Evolutionary conservation across 225 moss, liverwort and hornwort species (phyloP).

Genomic region (Anthoceros angustus): DNA sequence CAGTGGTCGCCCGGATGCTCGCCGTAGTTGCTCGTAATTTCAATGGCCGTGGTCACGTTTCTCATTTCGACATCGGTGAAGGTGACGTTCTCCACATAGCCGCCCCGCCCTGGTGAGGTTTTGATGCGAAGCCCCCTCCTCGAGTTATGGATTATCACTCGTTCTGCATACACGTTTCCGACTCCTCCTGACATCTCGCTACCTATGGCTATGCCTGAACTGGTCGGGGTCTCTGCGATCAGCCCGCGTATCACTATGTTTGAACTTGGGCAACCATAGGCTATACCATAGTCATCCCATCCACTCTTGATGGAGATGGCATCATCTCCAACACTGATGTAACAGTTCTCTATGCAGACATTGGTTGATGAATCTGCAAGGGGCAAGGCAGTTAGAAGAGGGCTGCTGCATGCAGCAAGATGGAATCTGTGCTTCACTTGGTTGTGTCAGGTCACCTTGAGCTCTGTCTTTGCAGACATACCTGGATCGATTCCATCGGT

Average conservation of each 20-base stretch:
- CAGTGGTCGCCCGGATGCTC: constrained; percentile 58
- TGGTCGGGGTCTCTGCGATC: constrained; percentile 39
- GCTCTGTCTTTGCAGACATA: too few species aligned
- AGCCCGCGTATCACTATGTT: constrained; percentile 58
- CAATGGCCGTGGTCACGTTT: constrained; percentile 60
- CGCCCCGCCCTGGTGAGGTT: constrained; percentile 67
- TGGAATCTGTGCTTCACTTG: too few species aligned
- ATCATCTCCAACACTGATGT: constrained; percentile 78
- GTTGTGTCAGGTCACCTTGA: too few species aligned
- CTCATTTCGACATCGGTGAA: constrained; percentile 30
- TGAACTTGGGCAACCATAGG: constrained; percentile 45
- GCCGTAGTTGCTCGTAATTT: constrained; percentile 57
- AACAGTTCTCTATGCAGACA: constrained; percentile 68
- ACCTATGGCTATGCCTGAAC: constrained; percentile 67
- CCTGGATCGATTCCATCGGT: constrained; percentile 95
- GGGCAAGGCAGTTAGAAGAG: not conserved
- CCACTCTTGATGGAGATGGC: constrained; percentile 89
- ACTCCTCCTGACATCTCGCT: constrained; percentile 96
- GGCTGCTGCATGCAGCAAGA: too few species aligned
- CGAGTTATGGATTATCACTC: constrained; percentile 47
- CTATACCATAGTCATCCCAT: constrained; percentile 74
- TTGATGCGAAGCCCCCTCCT: constrained; percentile 63
- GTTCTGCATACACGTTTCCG: constrained; percentile 38
- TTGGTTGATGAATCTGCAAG: constrained; percentile 55
- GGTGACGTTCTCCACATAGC: constrained; percentile 49